Percentiles rank a stretch among this genome's conserved stretches.
Conservation (phyloP, 805 yeast genomes). For the Alloascoidea africana region DNA sequence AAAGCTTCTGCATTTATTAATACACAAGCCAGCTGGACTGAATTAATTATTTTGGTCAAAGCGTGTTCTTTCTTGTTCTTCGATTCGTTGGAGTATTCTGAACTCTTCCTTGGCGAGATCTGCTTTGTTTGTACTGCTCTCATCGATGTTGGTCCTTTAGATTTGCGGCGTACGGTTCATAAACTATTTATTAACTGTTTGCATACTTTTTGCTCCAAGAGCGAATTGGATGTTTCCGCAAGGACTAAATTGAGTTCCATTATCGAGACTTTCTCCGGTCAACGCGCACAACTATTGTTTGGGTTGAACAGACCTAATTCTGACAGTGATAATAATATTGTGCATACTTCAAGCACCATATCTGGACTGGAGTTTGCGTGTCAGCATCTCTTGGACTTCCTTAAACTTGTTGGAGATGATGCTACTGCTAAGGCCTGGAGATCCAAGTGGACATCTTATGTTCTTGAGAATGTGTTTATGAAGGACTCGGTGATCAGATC, state of each 20-base stretch:
- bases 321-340: constrained; percentile 21
- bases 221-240: constrained; percentile 22
- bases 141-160: constrained; percentile 31
- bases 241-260: constrained; percentile 34
- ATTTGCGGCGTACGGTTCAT: constrained; percentile 46
- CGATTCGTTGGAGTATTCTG: constrained; percentile 27
- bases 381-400: constrained; percentile 28
- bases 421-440: constrained; percentile 29
- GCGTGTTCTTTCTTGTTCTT: constrained; percentile 53
- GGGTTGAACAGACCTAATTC: constrained; percentile 16
- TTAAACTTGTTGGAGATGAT: constrained; percentile 23
- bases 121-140: constrained; percentile 50
- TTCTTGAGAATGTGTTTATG: constrained; percentile 20
- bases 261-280: constrained; percentile 37
- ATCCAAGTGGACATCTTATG: constrained; percentile 33
- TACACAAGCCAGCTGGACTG: constrained; percentile 48
- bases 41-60: constrained; percentile 50
- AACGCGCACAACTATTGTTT: constrained; percentile 22
- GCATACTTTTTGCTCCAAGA: constrained; percentile 51
- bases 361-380: constrained; percentile 34
- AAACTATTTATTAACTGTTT: constrained; percentile 50
- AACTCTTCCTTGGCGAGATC: constrained; percentile 42
- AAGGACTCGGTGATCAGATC: constrained; percentile 28
- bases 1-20: constrained; percentile 30
- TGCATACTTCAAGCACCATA: constrained; percentile 26